phyloP scores from a whole-genome alignment of 495 filamentous ascomycete species.

The Aspergillus haitiensis region DNA sequence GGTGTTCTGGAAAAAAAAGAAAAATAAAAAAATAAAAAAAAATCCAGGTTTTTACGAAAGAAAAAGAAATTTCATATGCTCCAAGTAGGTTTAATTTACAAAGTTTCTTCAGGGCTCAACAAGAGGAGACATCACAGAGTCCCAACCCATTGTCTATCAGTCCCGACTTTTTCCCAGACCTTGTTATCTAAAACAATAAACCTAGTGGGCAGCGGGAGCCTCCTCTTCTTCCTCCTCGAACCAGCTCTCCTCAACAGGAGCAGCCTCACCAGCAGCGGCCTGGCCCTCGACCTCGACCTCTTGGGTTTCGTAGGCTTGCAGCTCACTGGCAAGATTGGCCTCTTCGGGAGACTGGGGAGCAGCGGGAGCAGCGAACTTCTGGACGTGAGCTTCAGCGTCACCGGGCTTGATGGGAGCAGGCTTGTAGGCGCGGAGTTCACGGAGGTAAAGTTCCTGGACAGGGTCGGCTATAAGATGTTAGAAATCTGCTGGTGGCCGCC shows the following conservation, averaged over 20 bases:
- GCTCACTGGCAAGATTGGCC: constrained; percentile 79
- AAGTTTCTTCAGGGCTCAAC: constrained; percentile 37
- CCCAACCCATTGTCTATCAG: constrained; percentile 28
- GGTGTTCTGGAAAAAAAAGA: not conserved
- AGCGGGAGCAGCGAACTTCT: constrained; percentile 77
- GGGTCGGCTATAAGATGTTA: constrained; percentile 69
- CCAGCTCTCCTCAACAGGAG: constrained; percentile 66
- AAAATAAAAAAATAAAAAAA: not conserved
- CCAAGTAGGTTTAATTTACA: constrained; percentile 51
- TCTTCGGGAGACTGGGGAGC: constrained; percentile 87
- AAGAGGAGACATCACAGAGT: constrained; percentile 32
- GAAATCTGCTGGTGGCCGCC: constrained; percentile 6
- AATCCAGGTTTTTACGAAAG: constrained; percentile 8
- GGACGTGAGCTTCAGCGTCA: constrained; percentile 88
- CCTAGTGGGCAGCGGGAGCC: constrained; percentile 51
- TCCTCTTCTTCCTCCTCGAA: constrained; percentile 66
- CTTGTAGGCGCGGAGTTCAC: constrained; percentile 93
- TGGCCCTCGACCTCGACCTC: constrained; percentile 94
- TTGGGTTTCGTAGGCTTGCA: constrained; percentile 91
- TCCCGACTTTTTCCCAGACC: constrained; percentile 27
- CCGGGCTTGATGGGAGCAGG: constrained; percentile 74
- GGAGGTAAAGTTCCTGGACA: constrained; percentile 95
- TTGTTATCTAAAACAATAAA: constrained; percentile 20
- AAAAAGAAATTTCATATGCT: constrained; percentile 39
- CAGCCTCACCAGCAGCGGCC: constrained; percentile 54